phyloP scores from a whole-genome alignment of 1,284 basidiomycete species.

The Austroboletus niveus region DNA sequence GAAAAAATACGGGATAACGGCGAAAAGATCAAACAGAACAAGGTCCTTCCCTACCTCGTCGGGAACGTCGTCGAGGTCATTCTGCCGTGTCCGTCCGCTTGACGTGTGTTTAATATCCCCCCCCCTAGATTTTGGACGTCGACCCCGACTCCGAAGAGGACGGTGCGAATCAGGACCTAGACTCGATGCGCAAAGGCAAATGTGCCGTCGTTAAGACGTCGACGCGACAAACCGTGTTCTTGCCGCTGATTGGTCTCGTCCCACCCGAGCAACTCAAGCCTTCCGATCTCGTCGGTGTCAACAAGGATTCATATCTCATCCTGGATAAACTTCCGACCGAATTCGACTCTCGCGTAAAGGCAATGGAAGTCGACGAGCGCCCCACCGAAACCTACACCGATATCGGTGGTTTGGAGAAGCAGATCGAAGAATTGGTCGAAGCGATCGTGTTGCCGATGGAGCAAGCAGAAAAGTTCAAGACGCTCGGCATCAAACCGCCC shows the following conservation, averaged over 20 bases:
- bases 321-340: constrained; percentile 96
- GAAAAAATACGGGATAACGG: constrained; percentile 98
- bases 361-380: constrained; percentile 99
- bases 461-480: constrained; percentile 95
- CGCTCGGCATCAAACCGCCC: constrained; percentile 94
- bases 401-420: constrained; percentile 97
- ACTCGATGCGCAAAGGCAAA: constrained; percentile 94
- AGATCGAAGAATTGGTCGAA: constrained; percentile 98
- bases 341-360: constrained; percentile 98
- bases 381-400: constrained; percentile 99
- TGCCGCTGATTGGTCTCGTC: constrained; percentile 96
- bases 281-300: constrained; percentile 95
- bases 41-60: constrained; percentile 96
- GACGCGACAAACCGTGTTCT: constrained; percentile 96
- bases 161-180: constrained; percentile 90
- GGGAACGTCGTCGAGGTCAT: constrained; percentile 94
- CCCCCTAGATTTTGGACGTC: constrained; percentile 83
- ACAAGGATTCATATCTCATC: constrained; percentile 99
- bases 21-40: constrained; percentile 99
- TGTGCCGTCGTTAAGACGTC: constrained; percentile 99
- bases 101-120: constrained; percentile 7
- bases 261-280: constrained; percentile 88
- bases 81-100: neutral
- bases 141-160: constrained; percentile 93
- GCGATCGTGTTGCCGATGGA: constrained; percentile 93